Base-by-base conservation (phyloP, 306 rosid species). In the Cucurbita pepo region DNA sequence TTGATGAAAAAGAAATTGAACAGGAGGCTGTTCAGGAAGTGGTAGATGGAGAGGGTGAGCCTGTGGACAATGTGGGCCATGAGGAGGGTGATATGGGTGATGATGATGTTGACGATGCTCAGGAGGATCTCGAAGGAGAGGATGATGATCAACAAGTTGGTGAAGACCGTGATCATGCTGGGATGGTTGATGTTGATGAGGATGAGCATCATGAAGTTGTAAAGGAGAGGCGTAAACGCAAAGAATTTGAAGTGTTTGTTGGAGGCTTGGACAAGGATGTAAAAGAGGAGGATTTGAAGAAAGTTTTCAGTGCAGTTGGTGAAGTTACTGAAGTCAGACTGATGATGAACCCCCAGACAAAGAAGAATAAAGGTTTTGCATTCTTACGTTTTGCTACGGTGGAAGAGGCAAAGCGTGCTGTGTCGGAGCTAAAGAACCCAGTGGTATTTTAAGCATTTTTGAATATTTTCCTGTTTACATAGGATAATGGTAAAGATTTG, bases 231-330 rank as follows among this genome's bases (percentile, higher is more conserved):
- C 84, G 89, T 7, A 95, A 89, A 76, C 82, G 97, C 54, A 95
- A 95, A 79, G 99, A 95, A 61, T 91, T 90, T 73, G 99, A 95
- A 88, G 89, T 95, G 37, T 95, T 95, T 88, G 97, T 95, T 81
- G 99, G 97, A 56, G 99, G 99, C 64, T 80, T 95, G 21, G 99
- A 95, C 83, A 91, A 91, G 83, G 97, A 89, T 83, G 97, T 92
- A 40, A 89, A 88, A 60, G 97, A 91, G 77, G 84, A 83, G 85
- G 96, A 95, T 82, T 84, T 91, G 77, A 91, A 82, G 86, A 85
- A 86, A 87, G 90, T 82, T 75, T 95, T 95, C 21, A 16, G 86
- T 65, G 82, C 71, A 77, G 91, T 89, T 69, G 99, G 99, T 74
- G 87, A 85, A 75, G 92, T 95, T 70, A 89, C 84, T 74, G 97